Evolutionary conservation across 441 rosid genomes (phyloP), one percentile per base, ranked within the genome.

Genomic region (Croton laevigatus): DNA sequence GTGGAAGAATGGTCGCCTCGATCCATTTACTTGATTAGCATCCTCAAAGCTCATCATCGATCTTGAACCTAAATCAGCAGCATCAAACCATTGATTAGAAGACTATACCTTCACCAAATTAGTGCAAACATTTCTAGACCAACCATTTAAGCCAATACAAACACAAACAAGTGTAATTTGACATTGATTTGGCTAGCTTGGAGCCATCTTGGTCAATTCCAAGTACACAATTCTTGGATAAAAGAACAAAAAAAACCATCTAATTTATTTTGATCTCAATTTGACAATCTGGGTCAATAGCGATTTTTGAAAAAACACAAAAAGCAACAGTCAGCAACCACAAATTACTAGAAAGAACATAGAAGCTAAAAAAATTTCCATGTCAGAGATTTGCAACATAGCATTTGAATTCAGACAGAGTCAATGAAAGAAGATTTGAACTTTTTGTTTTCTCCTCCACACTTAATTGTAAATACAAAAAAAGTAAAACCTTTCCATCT

Each of bases 11-110:
- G 86, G 73, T 69, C 78, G 74, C 44, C 59, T 70, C 22, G 83
- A 73, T 72, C 88, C 79, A 38, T 65, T 83, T 57, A 52, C 65
- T 67, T 72, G 61, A 48, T 65, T 79, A 61, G 74, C 81, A 76
- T 83, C 87, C 63, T 86, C 86, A 13, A 89, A 89, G 76, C 86
- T 83, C 67, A 87, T 67, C 84, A 89, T 82, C 71, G 89, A 81
- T 68, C 89, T 82, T 71, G 87, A 69, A 55, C 88, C 94, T 89
- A 58, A 62, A 73, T 59, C 17, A 65, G 12, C 17, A 12, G 38
- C 44, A 68, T 49, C 32, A 40, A 40, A 27, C 17, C 16, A 42
- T 40, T 19, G 20, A 55, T 36, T 45, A 42, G 57, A 69, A 46
- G 38, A 42, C 19, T 60, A 12, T 32, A 12, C n/a, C 51, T 53